Percentiles rank a stretch among this genome's conserved stretches.
phyloP scores from a whole-genome alignment of 805 yeast species.

The Yamadazyma laniorum region DNA sequence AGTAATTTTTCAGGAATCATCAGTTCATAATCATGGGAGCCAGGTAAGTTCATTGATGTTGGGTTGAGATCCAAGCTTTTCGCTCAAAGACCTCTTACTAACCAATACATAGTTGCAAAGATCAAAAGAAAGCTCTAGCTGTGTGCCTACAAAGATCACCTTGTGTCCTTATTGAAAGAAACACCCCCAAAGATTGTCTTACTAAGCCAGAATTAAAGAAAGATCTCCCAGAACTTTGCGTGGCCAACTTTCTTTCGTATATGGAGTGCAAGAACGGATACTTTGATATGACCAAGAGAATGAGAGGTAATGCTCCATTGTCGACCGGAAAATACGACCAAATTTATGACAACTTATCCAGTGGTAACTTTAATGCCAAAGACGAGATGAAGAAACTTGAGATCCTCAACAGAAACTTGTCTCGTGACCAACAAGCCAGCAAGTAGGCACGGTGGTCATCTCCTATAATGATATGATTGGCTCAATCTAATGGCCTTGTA shows the following conservation, averaged over 20 bases:
- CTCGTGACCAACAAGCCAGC: slow-evolving; percentile 15
- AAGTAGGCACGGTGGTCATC: no score
- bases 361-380: slow-evolving; percentile 78
- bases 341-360: slow-evolving; percentile 71
- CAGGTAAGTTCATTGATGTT: slow-evolving; percentile 17
- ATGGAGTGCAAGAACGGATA: slow-evolving; percentile 89
- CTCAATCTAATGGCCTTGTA: no score
- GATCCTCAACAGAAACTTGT: slow-evolving; percentile 52
- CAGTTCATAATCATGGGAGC: slow-evolving; percentile 14
- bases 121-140: slow-evolving; percentile 92
- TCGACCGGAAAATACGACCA: slow-evolving; percentile 93
- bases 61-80: no score
- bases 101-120: slow-evolving; percentile 73
- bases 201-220: slow-evolving; percentile 73
- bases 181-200: slow-evolving; percentile 86
- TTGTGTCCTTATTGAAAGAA: slow-evolving; percentile 85
- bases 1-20: neutral
- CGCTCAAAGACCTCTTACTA: no score
- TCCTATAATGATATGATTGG: no score
- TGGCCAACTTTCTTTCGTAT: slow-evolving; percentile 79
- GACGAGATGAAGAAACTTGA: slow-evolving; percentile 77
- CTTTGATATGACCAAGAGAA: slow-evolving; percentile 87
- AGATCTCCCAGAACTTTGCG: slow-evolving; percentile 84
- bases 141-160: slow-evolving; percentile 95
- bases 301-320: slow-evolving; percentile 89